A percentile compares a stretch with the other conserved stretches of the same genome.
These are phyloP conservation scores for Ciborinia camelliae DNA, from an alignment of 2,329 filamentous ascomycete genomes.

Conservation along the genomic window DNA sequence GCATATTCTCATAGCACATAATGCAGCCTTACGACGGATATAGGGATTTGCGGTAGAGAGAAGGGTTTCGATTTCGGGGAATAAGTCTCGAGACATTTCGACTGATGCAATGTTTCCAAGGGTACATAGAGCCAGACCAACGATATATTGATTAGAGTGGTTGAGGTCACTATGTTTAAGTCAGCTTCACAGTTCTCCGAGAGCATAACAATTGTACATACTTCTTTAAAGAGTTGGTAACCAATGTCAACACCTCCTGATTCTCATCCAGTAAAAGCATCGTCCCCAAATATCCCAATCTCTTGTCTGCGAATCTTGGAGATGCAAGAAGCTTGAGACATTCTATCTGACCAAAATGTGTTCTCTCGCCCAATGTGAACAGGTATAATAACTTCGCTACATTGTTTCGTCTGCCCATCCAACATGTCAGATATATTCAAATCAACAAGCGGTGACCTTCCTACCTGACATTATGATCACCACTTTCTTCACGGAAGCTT, in stretches of 20 bases:
- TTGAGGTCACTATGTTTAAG: constrained; percentile 70
- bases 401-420: constrained; percentile 78
- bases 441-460: constrained; percentile 33
- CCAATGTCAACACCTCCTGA: constrained; percentile 93
- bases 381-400: constrained; percentile 97
- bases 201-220: constrained; percentile 41
- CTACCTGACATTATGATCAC: constrained; percentile 86
- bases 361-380: constrained; percentile 94
- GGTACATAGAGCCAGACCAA: constrained; percentile 92
- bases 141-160: constrained; percentile 97
- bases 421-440: constrained; percentile 10
- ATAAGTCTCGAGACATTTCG: constrained; percentile 97
- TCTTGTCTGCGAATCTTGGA: constrained; percentile 95
- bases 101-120: constrained; percentile 96
- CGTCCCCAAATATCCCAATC: constrained; percentile 90
- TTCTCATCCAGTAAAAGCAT: constrained; percentile 97
- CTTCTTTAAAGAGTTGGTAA: constrained; percentile 98
- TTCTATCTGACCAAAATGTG: constrained; percentile 99
- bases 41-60: constrained; percentile 96
- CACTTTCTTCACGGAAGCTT: constrained; percentile 95
- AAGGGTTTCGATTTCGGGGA: constrained; percentile 90
- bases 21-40: constrained; percentile 90
- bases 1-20: constrained; percentile 99
- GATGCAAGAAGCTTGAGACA: constrained; percentile 96
- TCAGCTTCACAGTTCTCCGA: neutral